Percentiles rank a stretch among this genome's conserved stretches.
Conservation (phyloP, 2,329 filamentous ascomycete genomes). For the Capronia epimyces region DNA sequence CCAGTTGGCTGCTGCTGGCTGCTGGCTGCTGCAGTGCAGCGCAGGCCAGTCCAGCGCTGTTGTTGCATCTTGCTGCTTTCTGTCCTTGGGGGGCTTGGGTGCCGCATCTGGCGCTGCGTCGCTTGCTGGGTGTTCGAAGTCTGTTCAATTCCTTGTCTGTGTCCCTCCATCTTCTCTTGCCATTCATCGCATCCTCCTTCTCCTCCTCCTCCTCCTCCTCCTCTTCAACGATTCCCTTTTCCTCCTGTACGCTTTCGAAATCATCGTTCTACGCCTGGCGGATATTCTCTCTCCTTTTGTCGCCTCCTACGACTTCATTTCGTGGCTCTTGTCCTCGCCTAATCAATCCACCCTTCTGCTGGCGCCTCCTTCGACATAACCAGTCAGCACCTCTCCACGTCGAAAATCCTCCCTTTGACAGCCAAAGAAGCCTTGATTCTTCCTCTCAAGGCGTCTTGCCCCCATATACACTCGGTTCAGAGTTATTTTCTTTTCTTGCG, state of each 20-base stretch:
- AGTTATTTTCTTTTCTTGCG: constrained; percentile 10
- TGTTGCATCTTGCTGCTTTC: neutral
- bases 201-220: neutral
- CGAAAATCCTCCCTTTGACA: constrained; percentile 2
- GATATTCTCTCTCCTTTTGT: neutral
- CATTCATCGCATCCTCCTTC: neutral
- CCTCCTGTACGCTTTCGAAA: neutral
- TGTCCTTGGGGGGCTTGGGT: neutral
- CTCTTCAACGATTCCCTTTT: neutral
- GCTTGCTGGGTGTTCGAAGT: neutral
- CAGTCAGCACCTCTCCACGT: constrained; percentile 8
- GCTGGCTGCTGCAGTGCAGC: neutral
- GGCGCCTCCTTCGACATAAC: neutral
- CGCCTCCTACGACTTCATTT: neutral
- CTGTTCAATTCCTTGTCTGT: neutral
- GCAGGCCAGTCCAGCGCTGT: neutral
- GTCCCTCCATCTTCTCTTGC: neutral
- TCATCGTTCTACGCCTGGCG: neutral
- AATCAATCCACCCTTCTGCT: constrained; percentile 3
- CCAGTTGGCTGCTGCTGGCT: neutral
- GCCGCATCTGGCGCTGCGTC: neutral
- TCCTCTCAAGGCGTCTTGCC: neutral
- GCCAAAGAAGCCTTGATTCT: neutral
- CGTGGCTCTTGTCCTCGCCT: constrained; percentile 4
- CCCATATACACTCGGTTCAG: neutral